Base-by-base conservation (phyloP, 371 early-diverging fungal species). In the Synchytrium microbalum region DNA sequence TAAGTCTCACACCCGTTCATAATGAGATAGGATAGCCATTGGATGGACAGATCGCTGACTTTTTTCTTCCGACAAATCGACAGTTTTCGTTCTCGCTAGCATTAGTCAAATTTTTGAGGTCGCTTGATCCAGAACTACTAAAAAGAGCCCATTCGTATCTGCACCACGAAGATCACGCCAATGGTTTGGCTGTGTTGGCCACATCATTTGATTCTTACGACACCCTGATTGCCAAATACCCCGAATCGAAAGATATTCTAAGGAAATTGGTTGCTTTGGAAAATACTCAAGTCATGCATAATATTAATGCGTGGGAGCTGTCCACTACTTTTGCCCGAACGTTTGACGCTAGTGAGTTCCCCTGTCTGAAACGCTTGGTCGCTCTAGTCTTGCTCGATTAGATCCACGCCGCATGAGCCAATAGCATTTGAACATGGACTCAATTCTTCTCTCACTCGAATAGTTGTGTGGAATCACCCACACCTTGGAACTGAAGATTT, bases 261-360 rank as follows among this genome's bases (percentile, higher is more conserved):
- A 56, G 26, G 2, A 26, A 33, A n/a, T 52, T 79, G 30, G 61
- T 56, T 31, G 25, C 25, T 8, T 55, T 30, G 8, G 25, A 23
- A 19, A 13, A 13, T 24, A 10, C 24, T 3, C n/a, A 24, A 46
- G 54, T 33, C 53, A 13, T 64, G 64, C 80, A 80, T 62, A 68
- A 66, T 25, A 57, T 80, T 32, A 80, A 80, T 61, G 80, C 80
- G 13, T 80, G 80, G 80, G 77, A 80, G 60, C 24, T 46, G 8
- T 5, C 2, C 2, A 54, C 62, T 3, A 64, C 65, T n/a, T 75
- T 75, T 65, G 64, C 52, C 10, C 59, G 24, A 27, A 26, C 27
- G 26, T 62, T 54, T 56, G 59, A 51, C 31, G 59, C 24, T 26
- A 28, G 2, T 60, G 33, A 14, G 23, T 24, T 14, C 58, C 53